phyloP scores from a whole-genome alignment of 495 filamentous ascomycete genomes.

The Aspergillus biplanus region DNA sequence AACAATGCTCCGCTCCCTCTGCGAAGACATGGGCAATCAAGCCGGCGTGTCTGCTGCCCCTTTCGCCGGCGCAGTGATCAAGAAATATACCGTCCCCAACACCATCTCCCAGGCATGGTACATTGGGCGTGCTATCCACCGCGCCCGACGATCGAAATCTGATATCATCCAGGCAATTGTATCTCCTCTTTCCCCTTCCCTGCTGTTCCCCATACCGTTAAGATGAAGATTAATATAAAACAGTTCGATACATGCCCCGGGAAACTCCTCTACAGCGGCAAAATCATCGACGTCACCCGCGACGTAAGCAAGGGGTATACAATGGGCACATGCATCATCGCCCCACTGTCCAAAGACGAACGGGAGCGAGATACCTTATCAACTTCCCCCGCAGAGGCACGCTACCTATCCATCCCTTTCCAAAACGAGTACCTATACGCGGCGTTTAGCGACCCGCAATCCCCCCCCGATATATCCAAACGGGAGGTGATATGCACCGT shows the following conservation, averaged over 20 bases:
- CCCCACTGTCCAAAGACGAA: neutral
- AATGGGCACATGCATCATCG: slow-evolving; percentile 49
- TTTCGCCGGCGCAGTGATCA: slow-evolving; percentile 31
- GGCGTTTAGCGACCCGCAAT: slow-evolving; percentile 24
- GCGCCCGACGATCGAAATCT: slow-evolving; percentile 47
- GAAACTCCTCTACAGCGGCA: slow-evolving; percentile 58
- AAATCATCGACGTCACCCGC: slow-evolving; percentile 61
- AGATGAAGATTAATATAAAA: neutral
- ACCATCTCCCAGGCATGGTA: slow-evolving; percentile 46
- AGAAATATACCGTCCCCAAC: slow-evolving; percentile 39
- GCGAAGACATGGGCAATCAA: slow-evolving; percentile 32
- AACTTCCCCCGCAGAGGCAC: slow-evolving; percentile 42
- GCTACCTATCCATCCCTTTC: slow-evolving; percentile 59
- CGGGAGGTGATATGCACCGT: slow-evolving; percentile 37
- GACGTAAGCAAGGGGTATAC: slow-evolving; percentile 54
- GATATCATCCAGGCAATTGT: slow-evolving; percentile 60
- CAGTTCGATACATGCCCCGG: neutral
- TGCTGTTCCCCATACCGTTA: neutral
- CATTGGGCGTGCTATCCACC: slow-evolving; percentile 45
- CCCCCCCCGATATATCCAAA: slow-evolving; percentile 4
- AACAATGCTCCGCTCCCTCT: slow-evolving; percentile 32
- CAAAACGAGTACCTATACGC: slow-evolving; percentile 67
- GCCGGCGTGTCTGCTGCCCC: slow-evolving; percentile 33
- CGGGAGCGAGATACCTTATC: neutral
- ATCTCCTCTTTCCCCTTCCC: slow-evolving; percentile 22